Evolutionary conservation across 805 yeast genomes (phyloP).

Genomic region (Teunomyces stri): DNA sequence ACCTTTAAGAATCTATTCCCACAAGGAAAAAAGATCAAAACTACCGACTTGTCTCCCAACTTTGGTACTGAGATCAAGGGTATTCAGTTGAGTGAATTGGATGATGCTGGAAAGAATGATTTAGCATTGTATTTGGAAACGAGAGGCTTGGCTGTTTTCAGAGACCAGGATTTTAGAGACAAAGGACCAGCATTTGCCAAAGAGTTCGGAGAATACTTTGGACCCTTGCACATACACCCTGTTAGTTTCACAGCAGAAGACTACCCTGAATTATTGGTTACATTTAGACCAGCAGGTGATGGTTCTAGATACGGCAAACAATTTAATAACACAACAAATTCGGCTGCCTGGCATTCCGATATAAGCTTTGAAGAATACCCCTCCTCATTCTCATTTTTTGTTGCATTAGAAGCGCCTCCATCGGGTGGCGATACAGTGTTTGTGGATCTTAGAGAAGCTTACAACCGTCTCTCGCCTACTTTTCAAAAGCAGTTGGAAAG

Average conservation of each 20-base stretch:
- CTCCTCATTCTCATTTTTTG: slow-evolving; percentile 23
- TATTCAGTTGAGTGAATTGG: slow-evolving; percentile 23
- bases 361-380: slow-evolving; percentile 25
- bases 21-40: slow-evolving; percentile 10
- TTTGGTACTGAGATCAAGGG: slow-evolving; percentile 27
- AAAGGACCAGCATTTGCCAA: slow-evolving; percentile 21
- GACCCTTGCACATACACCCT: slow-evolving; percentile 28
- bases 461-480: slow-evolving; percentile 21
- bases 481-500: slow-evolving; percentile 20
- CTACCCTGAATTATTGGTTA: slow-evolving; percentile 22
- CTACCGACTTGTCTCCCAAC: slow-evolving; percentile 22
- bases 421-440: slow-evolving; percentile 29
- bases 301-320: slow-evolving; percentile 13
- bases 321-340: slow-evolving; percentile 13
- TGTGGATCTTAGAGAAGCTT: slow-evolving; percentile 25
- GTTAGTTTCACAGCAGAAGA: slow-evolving; percentile 18
- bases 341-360: slow-evolving; percentile 23
- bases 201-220: slow-evolving; percentile 22
- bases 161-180: slow-evolving; percentile 26
- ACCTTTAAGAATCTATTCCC: slow-evolving; percentile 19
- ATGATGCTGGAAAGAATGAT: slow-evolving; percentile 25
- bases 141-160: slow-evolving; percentile 25
- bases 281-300: slow-evolving; percentile 22
- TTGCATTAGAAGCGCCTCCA: slow-evolving; percentile 24
- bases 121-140: slow-evolving; percentile 24